Percentiles rank a stretch among this genome's conserved stretches.
Evolutionary conservation across 2,329 filamentous ascomycete species (phyloP).

Genomic region (Nannizzia gypsea): DNA sequence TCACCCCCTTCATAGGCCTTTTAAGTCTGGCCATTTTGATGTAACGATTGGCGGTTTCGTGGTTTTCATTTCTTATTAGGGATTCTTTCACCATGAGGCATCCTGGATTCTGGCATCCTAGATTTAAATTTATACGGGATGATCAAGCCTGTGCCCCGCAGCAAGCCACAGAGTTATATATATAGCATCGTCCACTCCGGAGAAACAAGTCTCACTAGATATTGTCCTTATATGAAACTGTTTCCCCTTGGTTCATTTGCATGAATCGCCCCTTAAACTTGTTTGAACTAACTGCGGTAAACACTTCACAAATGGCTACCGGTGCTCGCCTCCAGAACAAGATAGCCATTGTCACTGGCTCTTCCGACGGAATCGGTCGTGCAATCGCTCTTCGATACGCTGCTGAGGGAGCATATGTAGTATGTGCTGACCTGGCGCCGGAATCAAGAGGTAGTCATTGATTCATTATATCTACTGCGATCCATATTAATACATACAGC

Average conservation of each 20-base stretch:
- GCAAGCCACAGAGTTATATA: background rate
- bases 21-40: too few species aligned
- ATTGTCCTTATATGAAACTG: background rate
- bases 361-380: slow-evolving; percentile 15
- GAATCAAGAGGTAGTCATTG: slow-evolving; percentile 11
- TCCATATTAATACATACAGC: background rate
- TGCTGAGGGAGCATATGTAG: slow-evolving; percentile 17
- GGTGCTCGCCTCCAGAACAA: slow-evolving; percentile 9
- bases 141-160: background rate
- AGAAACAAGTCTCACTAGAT: background rate
- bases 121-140: background rate
- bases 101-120: too few species aligned
- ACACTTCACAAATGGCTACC: background rate
- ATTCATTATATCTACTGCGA: background rate
- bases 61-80: too few species aligned
- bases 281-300: background rate
- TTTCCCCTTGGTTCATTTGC: background rate
- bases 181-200: background rate
- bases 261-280: background rate
- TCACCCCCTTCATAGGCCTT: background rate
- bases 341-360: slow-evolving; percentile 18
- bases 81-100: too few species aligned
- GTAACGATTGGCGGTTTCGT: too few species aligned
- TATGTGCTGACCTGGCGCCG: slow-evolving; percentile 15
- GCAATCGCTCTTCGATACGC: slow-evolving; percentile 16